Base-by-base conservation (phyloP, 371 early-diverging fungal species). In the Apophysomyces sp. region DNA sequence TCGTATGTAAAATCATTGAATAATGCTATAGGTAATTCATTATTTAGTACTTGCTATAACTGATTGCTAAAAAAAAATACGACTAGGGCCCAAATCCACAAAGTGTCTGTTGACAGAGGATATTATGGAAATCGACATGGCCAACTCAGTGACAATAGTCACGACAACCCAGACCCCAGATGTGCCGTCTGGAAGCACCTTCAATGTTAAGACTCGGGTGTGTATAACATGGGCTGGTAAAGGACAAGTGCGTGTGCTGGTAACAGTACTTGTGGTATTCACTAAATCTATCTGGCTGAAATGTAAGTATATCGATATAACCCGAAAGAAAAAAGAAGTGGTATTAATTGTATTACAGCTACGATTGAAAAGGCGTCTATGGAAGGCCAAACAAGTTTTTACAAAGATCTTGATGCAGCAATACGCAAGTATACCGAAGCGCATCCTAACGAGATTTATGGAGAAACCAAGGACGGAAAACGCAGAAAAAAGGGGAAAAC, bases 201-300 rank as follows among this genome's bases (percentile, higher is more conserved):
- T 97, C 68, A 70, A 71, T 28, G 81, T 90, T 21, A 87, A 89
- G 54, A 89, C 89, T 29, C 77, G 92, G 4, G 89, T 86, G 30
- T 97, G 96, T 69, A 73, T 96, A 26, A 88, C 93, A 30, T 93
- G 92, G 92, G 86, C 88, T 5, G 84, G 83, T 0, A 74, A 81
- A 27, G 80, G 78, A n/a, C 68, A 78, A 70, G 77, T 88, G 44
- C 84, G 84, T 31, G 76, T 92, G 58, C 67, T 82, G 15, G 89
- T 91, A 66, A 87, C 89, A 21, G 89, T 86, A 31, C 74, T 75
- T 12, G 81, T 92, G 9, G 91, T 88, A 49, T 93, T 92, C 69
- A 77, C 83, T 41, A 90, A 90, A 66, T 77, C 78, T 12, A 86
- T 84, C 24, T 90, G 91, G 92, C 68, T 92, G 63, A 92, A 91